Base-by-base conservation (phyloP, 2,329 filamentous ascomycete species). In the Xylariaceae sp. region DNA sequence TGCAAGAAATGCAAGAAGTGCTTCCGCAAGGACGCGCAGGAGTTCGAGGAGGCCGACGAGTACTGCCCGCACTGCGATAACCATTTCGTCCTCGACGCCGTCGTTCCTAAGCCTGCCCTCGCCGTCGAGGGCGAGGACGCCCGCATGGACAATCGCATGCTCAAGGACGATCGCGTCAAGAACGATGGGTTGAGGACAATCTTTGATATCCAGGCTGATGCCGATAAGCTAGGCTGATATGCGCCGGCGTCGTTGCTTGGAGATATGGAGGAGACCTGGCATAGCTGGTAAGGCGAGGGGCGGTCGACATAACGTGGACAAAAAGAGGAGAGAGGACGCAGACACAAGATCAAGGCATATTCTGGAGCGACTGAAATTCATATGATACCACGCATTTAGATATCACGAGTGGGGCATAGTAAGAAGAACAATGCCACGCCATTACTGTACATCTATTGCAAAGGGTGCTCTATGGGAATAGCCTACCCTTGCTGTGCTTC, bases 1-100 rank as follows among this genome's bases (percentile, higher is more conserved):
- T 99, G 94, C 83, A 99, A 99, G 68, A 99, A 99, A 78, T 99
- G 94, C 85, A 92, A 89, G 65, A 99, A 99, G 76, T 92, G 88
- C 74, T 99, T 99, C 80, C 88, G 94, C 64, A 99, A 97, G 72
- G 91, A 99, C 67, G 88, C 88, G 39, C 78, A 84, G 61, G 90
- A 96, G 72, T 97, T 96, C 66, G 94, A 99, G 64, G 94, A 99
- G 65, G 88, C 90, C 71, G 94, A 99, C 77, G 95, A 99, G 73
- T 99, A 96, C 81, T 99, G 94, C 79, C 95, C 94, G 18, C 91
- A 97, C 77, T 99, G 94, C 79, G 94, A 99, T 72, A 99, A 99
- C 77, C 95, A 99, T 75, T 99, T 92, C 70, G 89, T 99, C 32
- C 80, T 99, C 60, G 92, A 97, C 4, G 95, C 94, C 45, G 75